Conservation (phyloP, 768 basidiomycete genomes). For the Termitomyces sp. region DNA sequence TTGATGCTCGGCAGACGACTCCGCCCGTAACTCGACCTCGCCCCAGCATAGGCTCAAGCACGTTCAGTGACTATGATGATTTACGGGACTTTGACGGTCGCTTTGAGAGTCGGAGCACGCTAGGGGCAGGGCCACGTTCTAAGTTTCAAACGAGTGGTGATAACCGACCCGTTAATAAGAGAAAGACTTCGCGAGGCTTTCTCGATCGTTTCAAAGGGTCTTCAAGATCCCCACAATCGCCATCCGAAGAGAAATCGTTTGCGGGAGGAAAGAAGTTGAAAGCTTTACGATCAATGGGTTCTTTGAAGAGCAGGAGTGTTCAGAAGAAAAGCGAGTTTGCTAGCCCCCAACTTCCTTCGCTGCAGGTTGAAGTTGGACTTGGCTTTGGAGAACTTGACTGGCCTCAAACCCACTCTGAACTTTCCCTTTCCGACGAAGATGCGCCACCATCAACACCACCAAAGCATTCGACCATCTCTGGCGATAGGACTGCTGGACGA, state of each 20-base stretch:
- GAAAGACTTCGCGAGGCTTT: conserved; percentile 68
- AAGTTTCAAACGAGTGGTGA: conserved; percentile 27
- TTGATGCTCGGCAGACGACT: conserved; percentile 28
- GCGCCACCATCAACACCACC: conserved; percentile 27
- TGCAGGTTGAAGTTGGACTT: conserved; percentile 52
- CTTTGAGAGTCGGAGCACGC: conserved; percentile 77
- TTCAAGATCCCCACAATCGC: conserved; percentile 39
- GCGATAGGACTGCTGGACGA: conserved; percentile 48
- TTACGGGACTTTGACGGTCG: conserved; percentile 82
- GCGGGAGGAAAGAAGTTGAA: conserved; percentile 55
- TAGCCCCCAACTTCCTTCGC: conserved; percentile 51
- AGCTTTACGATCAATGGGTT: conserved; percentile 77
- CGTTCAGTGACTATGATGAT: conserved; percentile 87
- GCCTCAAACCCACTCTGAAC: conserved; percentile 30
- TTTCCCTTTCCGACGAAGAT: conserved; percentile 20
- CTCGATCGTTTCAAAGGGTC: conserved; percentile 57
- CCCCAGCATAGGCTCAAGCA: conserved; percentile 68
- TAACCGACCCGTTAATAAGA: conserved; percentile 33
- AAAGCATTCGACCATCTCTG: conserved; percentile 28
- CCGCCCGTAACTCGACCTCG: conserved; percentile 43
- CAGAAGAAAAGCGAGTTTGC: conserved; percentile 35
- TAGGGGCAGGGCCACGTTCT: conserved; percentile 40
- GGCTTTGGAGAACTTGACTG: conserved; percentile 56
- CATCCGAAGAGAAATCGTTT: conserved; percentile 34
- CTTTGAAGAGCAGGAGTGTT: conserved; percentile 56